Evolutionary conservation across 805 yeast species (phyloP).

Genomic region (Vanderwaltozyma polyspora): DNA sequence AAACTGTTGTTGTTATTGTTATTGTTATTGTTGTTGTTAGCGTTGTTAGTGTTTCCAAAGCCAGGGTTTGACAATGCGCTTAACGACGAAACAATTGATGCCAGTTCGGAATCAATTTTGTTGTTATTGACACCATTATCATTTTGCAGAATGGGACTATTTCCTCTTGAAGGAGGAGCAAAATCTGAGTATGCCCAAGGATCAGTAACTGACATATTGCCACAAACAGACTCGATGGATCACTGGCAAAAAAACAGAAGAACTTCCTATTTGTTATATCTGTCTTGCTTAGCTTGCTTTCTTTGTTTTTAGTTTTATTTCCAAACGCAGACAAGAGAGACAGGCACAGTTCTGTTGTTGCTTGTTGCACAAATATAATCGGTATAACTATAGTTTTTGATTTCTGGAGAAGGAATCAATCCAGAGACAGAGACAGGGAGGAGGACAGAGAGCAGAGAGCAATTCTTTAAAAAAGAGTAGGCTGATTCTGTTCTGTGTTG

Average conservation of each 20-base stretch:
- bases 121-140: slow-evolving; percentile 2
- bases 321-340: background rate
- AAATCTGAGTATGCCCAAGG: slow-evolving; percentile 5
- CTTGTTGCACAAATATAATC: too few species aligned
- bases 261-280: background rate
- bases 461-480: too few species aligned
- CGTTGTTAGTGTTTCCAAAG: background rate
- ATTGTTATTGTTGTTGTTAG: slow-evolving; percentile 1
- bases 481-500: too few species aligned
- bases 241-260: background rate
- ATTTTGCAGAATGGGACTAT: slow-evolving; percentile 2
- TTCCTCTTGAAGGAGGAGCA: slow-evolving; percentile 4
- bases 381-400: too few species aligned
- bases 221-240: background rate
- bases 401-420: too few species aligned
- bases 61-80: slow-evolving; percentile 24
- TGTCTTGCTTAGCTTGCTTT: background rate
- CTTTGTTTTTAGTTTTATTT: too few species aligned
- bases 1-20: slow-evolving; percentile 2
- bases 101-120: slow-evolving; percentile 24
- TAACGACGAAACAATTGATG: slow-evolving; percentile 28
- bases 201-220: slow-evolving; percentile 3
- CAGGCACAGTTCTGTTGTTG: background rate
- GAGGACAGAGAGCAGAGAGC: too few species aligned
- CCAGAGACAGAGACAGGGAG: too few species aligned